phyloP scores from a whole-genome alignment of 495 filamentous ascomycete species.

The Aspergillus campestris region DNA sequence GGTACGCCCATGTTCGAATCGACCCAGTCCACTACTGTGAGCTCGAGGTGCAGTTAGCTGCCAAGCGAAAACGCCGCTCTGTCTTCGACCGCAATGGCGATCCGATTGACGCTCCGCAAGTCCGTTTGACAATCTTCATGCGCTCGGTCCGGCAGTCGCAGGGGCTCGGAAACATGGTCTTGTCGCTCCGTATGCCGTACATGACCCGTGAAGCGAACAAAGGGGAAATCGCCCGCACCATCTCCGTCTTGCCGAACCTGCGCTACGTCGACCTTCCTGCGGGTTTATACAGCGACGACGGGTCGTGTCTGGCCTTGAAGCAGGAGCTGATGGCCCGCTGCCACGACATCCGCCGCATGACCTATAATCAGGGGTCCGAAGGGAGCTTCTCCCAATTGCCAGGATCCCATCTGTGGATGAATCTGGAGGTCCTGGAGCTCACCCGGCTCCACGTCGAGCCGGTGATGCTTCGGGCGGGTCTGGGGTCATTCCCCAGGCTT shows the following conservation, averaged over 20 bases:
- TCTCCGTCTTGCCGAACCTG: constrained; percentile 77
- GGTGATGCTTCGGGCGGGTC: constrained; percentile 55
- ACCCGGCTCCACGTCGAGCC: constrained; percentile 65
- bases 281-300: constrained; percentile 73
- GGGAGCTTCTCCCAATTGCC: constrained; percentile 62
- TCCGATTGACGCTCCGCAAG: constrained; percentile 66
- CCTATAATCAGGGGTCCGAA: constrained; percentile 70
- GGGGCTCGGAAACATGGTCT: constrained; percentile 55
- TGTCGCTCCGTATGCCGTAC: constrained; percentile 85
- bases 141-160: constrained; percentile 70
- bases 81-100: constrained; percentile 68
- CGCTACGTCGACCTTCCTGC: constrained; percentile 81
- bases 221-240: constrained; percentile 72
- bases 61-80: constrained; percentile 66
- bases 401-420: constrained; percentile 59
- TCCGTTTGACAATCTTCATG: constrained; percentile 68
- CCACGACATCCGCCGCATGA: constrained; percentile 79
- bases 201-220: constrained; percentile 89
- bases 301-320: constrained; percentile 61
- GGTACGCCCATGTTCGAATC: constrained; percentile 84
- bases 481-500: constrained; percentile 57
- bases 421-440: constrained; percentile 74
- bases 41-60: constrained; percentile 68
- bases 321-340: constrained; percentile 79
- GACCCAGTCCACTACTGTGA: constrained; percentile 94